Conservation (phyloP, 2,329 filamentous ascomycete genomes). For the Bisporella sp. region DNA sequence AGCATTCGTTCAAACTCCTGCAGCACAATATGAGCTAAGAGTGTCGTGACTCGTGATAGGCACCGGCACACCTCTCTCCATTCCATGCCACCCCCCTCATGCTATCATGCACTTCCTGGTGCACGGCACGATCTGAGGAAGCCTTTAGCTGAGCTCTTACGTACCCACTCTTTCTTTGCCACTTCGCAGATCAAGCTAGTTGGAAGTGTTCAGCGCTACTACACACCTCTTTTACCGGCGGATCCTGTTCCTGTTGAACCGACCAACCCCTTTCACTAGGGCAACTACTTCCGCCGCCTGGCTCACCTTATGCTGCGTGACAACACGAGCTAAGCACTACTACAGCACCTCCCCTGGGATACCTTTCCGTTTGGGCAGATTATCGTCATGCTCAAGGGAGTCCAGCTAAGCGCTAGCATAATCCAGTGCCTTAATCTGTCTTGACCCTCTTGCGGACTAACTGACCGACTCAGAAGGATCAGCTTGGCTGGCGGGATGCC, state of each 20-base stretch:
- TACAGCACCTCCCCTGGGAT: conserved; percentile 3
- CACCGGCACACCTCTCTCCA: conserved; percentile 7
- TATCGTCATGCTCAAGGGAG: conserved; percentile 3
- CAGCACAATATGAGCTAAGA: conserved; percentile 10
- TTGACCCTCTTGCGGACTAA: conserved; percentile 7
- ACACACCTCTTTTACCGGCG: conserved; percentile 4
- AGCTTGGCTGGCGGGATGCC: conserved; percentile 2
- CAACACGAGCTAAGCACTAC: conserved; percentile 8
- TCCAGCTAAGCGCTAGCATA: conserved; percentile 4
- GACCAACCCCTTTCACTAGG: conserved; percentile 2
- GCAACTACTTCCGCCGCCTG: background rate
- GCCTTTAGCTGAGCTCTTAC: conserved; percentile 8
- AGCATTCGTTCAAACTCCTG: conserved; percentile 8
- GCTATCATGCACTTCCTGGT: conserved; percentile 5
- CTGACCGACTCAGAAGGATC: conserved; percentile 2
- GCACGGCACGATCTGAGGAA: conserved; percentile 8
- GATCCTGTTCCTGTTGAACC: conserved; percentile 8
- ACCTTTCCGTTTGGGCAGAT: conserved; percentile 4
- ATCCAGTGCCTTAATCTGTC: conserved; percentile 8
- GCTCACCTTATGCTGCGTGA: conserved; percentile 8
- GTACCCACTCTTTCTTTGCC: conserved; percentile 6
- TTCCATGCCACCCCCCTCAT: conserved; percentile 5
- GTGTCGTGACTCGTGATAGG: conserved; percentile 8
- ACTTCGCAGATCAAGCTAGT: conserved; percentile 6
- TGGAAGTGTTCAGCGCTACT: conserved; percentile 4